phyloP scores from a whole-genome alignment of 148 eudicot genomes.

The Diospyros lotus region DNA sequence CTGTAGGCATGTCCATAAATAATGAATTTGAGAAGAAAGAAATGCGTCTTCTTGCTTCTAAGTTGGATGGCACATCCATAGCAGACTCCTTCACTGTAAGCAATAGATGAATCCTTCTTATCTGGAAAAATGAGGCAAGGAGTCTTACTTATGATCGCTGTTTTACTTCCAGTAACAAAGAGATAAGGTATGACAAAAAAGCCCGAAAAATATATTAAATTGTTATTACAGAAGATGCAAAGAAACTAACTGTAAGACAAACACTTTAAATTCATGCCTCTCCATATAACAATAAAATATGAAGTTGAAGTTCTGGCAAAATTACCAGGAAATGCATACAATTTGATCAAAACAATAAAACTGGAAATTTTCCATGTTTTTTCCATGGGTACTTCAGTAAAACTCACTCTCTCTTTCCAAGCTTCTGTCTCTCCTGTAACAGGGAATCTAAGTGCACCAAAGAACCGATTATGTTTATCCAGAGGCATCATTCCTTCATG shows the following conservation, averaged over 20 bases:
- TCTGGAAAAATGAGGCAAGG: conserved; percentile 17
- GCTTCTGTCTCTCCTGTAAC: conserved; percentile 54
- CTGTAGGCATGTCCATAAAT: conserved; percentile 53
- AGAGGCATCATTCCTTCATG: conserved; percentile 52
- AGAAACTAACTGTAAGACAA: background rate
- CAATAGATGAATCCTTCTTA: conserved; percentile 41
- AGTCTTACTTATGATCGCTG: background rate
- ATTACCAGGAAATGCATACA: no score
- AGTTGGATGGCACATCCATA: conserved; percentile 49
- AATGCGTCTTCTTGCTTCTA: conserved; percentile 54
- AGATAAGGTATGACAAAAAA: no score
- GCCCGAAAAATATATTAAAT: no score
- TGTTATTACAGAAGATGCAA: no score
- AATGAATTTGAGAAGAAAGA: conserved; percentile 48
- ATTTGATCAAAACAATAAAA: no score
- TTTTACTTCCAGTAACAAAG: no score
- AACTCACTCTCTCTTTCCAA: conserved; percentile 60
- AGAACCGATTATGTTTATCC: conserved; percentile 38
- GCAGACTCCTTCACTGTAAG: conserved; percentile 52
- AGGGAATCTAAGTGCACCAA: conserved; percentile 50
- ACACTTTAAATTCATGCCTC: background rate
- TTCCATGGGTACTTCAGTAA: no score
- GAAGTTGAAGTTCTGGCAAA: no score
- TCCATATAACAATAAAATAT: background rate
- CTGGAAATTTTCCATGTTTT: no score